Percentiles rank a stretch among this genome's conserved stretches.
These are phyloP conservation scores for Fulvia fulva DNA, from an alignment of 2,329 filamentous ascomycete genomes.

Conservation along the genomic window DNA sequence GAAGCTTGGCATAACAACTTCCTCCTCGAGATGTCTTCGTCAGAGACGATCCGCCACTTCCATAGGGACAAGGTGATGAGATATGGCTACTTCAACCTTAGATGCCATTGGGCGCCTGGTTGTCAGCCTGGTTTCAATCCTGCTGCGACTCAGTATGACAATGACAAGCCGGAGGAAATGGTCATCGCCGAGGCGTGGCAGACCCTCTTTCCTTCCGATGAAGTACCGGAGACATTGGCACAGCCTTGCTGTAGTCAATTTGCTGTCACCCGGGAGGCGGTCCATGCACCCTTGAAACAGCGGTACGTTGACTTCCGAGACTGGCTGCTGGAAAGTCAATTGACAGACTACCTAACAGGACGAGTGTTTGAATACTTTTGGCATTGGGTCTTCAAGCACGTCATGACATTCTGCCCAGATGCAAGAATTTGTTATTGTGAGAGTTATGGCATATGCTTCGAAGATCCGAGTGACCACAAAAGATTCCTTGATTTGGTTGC, in stretches of 20 bases:
- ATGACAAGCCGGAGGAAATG: conserved; percentile 42
- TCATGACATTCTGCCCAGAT: conserved; percentile 47
- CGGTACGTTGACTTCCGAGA: conserved; percentile 56
- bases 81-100: conserved; percentile 52
- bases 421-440: conserved; percentile 61
- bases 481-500: conserved; percentile 46
- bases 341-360: conserved; percentile 54
- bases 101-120: conserved; percentile 52
- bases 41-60: conserved; percentile 44
- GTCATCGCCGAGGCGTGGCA: conserved; percentile 44
- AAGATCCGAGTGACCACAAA: conserved; percentile 46
- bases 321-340: conserved; percentile 55
- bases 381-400: conserved; percentile 58
- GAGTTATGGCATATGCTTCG: conserved; percentile 60
- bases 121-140: conserved; percentile 54
- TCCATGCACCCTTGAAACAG: conserved; percentile 50
- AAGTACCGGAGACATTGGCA: conserved; percentile 49
- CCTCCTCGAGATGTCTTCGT: conserved; percentile 42
- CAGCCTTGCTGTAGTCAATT: conserved; percentile 64
- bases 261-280: conserved; percentile 55
- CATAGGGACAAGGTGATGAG: conserved; percentile 44
- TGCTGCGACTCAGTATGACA: conserved; percentile 34
- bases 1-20: conserved; percentile 57
- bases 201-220: conserved; percentile 45
- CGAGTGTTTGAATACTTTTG: conserved; percentile 62